Conservation (phyloP, 345 rosid genomes). For the Linum tenue region DNA sequence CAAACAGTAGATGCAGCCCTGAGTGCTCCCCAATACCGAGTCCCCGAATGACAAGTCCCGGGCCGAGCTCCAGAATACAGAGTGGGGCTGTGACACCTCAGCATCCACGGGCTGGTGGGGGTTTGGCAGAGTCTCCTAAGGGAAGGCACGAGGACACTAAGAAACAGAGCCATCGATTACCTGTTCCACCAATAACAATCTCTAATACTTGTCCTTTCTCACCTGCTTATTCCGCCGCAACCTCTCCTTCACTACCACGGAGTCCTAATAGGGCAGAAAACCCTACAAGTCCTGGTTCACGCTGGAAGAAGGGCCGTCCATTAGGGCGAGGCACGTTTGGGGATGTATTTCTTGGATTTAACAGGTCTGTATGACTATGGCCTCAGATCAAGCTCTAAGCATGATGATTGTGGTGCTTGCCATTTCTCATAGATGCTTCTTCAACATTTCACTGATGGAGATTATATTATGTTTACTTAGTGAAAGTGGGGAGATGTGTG, state of each 20-base stretch:
- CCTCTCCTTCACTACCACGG: conserved; percentile 92
- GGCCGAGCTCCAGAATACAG: conserved; percentile 91
- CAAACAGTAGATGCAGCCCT: conserved; percentile 85
- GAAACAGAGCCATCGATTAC: conserved; percentile 78
- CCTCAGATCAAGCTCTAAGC: background rate
- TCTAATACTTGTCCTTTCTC: conserved; percentile 78
- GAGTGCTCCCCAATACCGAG: conserved; percentile 94
- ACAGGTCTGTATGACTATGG: conserved; percentile 27
- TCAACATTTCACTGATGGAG: conserved; percentile 10
- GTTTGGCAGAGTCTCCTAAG: conserved; percentile 51
- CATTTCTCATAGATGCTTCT: background rate
- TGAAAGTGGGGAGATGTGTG: conserved; percentile 83
- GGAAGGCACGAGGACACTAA: conserved; percentile 71
- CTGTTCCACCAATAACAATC: conserved; percentile 74
- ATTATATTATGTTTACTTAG: conserved; percentile 18
- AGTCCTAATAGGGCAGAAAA: conserved; percentile 88
- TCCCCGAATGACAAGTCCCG: conserved; percentile 96
- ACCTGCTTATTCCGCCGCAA: conserved; percentile 75
- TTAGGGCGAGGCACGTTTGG: conserved; percentile 62
- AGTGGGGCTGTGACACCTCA: conserved; percentile 98
- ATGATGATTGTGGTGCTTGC: background rate
- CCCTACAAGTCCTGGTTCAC: conserved; percentile 52
- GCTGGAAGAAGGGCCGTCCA: conserved; percentile 58
- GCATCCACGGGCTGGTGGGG: conserved; percentile 84
- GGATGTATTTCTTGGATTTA: conserved; percentile 64